Evolutionary conservation across 768 basidiomycete species (phyloP).

Genomic region (Russula sp.): DNA sequence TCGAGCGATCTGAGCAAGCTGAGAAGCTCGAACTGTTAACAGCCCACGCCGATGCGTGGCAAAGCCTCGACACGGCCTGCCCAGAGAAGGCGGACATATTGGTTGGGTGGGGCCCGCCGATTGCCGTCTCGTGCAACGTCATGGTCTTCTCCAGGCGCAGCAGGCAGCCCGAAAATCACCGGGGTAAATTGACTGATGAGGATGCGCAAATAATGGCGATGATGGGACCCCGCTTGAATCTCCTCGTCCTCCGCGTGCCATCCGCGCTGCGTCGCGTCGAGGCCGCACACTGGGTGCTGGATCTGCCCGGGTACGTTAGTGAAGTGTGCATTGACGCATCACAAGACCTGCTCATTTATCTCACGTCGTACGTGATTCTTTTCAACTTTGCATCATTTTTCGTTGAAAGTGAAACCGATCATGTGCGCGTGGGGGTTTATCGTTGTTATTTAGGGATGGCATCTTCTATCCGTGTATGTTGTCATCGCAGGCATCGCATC

Average conservation of each 20-base stretch:
- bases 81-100: background rate
- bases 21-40: conserved; percentile 15
- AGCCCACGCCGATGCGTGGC: conserved; percentile 9
- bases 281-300: conserved; percentile 11
- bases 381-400: background rate
- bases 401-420: background rate
- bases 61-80: background rate
- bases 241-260: conserved; percentile 18
- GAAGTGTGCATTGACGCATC: conserved; percentile 17
- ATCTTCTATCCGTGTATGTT: conserved; percentile 9
- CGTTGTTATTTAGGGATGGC: conserved; percentile 4
- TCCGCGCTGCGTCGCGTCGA: conserved; percentile 8
- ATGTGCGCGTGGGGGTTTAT: too few species aligned
- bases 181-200: background rate
- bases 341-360: conserved; percentile 22
- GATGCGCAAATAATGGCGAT: background rate
- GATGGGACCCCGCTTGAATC: background rate
- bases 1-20: background rate
- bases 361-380: conserved; percentile 1
- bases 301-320: background rate
- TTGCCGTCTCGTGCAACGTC: conserved; percentile 12
- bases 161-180: background rate
- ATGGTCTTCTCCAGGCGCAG: conserved; percentile 14
- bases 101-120: conserved; percentile 14
- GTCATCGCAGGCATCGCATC: conserved; percentile 6